These are phyloP conservation scores for Solanum arcanum DNA, from an alignment of 257 asterid species.

Conservation along the genomic window DNA sequence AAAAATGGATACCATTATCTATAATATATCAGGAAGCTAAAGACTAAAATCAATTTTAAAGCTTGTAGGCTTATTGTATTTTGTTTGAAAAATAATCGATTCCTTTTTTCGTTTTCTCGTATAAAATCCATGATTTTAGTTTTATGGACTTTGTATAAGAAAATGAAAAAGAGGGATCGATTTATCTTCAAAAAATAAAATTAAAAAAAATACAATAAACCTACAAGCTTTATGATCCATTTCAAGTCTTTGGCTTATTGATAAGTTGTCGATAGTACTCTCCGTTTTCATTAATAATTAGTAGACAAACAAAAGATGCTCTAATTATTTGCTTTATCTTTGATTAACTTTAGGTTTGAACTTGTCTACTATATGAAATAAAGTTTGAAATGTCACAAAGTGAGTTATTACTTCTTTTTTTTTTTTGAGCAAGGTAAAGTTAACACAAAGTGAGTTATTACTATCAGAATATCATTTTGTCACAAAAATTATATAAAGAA, in stretches of 20 bases:
- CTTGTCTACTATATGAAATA: not conserved
- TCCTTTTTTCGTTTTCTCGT: not conserved
- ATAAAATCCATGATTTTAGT: not conserved
- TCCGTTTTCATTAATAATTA: not conserved
- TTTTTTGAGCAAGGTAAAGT: too few relatives aligned
- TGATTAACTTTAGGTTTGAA: not conserved
- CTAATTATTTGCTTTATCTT: not conserved
- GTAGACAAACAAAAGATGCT: not conserved
- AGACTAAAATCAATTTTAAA: not conserved
- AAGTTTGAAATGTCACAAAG: not conserved
- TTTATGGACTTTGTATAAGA: not conserved
- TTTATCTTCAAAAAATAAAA: not conserved
- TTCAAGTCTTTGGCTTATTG: not conserved
- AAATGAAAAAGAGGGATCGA: not conserved
- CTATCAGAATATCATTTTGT: not conserved
- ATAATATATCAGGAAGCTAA: not conserved
- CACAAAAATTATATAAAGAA: not conserved
- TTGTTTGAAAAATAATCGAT: not conserved
- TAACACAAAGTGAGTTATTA: not conserved
- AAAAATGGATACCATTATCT: not conserved
- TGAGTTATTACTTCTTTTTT: not conserved
- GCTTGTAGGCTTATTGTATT: not conserved
- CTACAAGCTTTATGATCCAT: not conserved
- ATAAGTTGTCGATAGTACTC: not conserved
- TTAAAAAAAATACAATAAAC: not conserved